Percentiles rank a stretch among this genome's conserved stretches.
Conservation (phyloP, 495 filamentous ascomycete species). For the Pseudomonodictys pantanalensis region DNA sequence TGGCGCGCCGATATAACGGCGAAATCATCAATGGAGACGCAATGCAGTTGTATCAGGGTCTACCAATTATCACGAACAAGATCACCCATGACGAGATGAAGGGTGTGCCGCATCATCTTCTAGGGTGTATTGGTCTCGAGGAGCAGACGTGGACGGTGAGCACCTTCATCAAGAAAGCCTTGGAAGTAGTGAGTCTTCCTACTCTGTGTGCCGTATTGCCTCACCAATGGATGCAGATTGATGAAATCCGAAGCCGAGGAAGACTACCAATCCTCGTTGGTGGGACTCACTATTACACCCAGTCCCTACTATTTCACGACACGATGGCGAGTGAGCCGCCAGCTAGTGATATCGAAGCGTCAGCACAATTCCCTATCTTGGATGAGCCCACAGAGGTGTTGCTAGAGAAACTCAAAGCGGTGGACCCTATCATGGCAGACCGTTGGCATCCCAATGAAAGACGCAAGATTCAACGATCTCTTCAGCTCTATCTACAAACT, state of each 20-base stretch:
- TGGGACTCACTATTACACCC: constrained; percentile 92
- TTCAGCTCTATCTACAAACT: constrained; percentile 83
- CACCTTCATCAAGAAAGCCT: constrained; percentile 66
- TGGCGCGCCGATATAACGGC: constrained; percentile 80
- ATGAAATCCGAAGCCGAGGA: constrained; percentile 71
- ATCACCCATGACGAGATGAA: constrained; percentile 69
- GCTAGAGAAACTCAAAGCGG: constrained; percentile 64
- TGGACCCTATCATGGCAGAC: constrained; percentile 86
- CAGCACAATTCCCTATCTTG: constrained; percentile 64
- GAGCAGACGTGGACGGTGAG: constrained; percentile 81
- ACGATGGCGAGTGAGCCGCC: constrained; percentile 51
- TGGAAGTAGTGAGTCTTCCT: constrained; percentile 46
- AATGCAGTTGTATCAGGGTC: constrained; percentile 95
- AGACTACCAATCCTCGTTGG: constrained; percentile 88
- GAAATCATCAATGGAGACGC: constrained; percentile 98
- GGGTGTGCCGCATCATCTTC: constrained; percentile 83
- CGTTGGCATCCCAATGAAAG: constrained; percentile 91
- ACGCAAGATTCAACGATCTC: constrained; percentile 83
- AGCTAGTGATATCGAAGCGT: constrained; percentile 30
- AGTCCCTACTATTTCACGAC: constrained; percentile 77
- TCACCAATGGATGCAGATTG: constrained; percentile 49
- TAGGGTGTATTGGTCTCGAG: constrained; percentile 69
- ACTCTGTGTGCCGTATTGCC: background rate
- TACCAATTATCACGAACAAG: constrained; percentile 96
- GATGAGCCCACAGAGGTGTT: constrained; percentile 66